Evolutionary conservation across 805 yeast genomes (phyloP).

Genomic region (Suhomyces prunicola): DNA sequence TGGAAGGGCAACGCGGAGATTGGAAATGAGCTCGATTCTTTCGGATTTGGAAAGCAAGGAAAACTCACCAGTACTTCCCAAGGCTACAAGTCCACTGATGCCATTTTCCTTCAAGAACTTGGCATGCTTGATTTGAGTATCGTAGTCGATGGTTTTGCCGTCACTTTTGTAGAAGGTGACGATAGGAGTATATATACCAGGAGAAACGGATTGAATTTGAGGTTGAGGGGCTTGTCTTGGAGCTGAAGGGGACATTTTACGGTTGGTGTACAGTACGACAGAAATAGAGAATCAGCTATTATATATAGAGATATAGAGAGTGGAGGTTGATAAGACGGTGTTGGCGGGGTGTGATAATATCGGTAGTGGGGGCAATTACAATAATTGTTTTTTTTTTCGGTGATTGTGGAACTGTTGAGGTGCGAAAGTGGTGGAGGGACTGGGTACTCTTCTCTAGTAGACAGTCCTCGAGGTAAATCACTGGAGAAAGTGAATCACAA

Average conservation of each 20-base stretch:
- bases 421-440: not conserved
- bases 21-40: constrained; percentile 32
- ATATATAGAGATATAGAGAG: not conserved
- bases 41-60: constrained; percentile 48
- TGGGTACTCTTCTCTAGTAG: not conserved
- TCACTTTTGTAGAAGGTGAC: constrained; percentile 52
- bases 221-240: not conserved
- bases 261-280: not conserved
- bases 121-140: constrained; percentile 45
- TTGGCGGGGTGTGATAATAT: not conserved
- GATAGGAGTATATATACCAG: constrained; percentile 52
- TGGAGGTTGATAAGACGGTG: not conserved
- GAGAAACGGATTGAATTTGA: constrained; percentile 4
- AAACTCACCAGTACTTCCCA: constrained; percentile 58
- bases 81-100: constrained; percentile 45
- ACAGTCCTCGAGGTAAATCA: not conserved
- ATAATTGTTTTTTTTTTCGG: not conserved
- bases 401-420: not conserved
- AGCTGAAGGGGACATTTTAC: not conserved
- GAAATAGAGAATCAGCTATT: not conserved
- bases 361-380: not conserved
- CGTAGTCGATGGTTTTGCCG: constrained; percentile 39
- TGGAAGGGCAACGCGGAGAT: constrained; percentile 35
- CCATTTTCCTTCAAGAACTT: constrained; percentile 42
- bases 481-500: not conserved